Evolutionary conservation across 306 rosid genomes (phyloP).

Genomic region (Pyrus pyrifolia): DNA sequence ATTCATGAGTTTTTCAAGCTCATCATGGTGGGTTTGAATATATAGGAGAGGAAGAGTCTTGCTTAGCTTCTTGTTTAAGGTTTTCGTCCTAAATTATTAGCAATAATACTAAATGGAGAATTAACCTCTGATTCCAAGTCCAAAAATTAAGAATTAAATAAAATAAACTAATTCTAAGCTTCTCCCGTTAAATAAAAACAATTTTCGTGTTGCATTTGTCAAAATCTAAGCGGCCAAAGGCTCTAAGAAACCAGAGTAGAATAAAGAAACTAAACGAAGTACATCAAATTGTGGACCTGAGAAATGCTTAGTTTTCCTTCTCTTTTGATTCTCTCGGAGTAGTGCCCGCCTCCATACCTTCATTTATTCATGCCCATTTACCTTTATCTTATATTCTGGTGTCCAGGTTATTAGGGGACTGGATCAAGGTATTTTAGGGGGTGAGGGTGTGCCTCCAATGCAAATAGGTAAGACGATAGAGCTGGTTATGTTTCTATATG

Average conservation of each 20-base stretch:
- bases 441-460: slow-evolving; percentile 97
- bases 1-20: not conserved
- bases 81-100: not conserved
- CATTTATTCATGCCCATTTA: slow-evolving; percentile 5
- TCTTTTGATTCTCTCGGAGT: not conserved
- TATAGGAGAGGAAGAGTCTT: not conserved
- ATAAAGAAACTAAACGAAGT: not conserved
- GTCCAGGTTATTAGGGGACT: slow-evolving; percentile 66
- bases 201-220: not conserved
- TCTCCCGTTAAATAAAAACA: not conserved
- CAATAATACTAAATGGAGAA: not conserved
- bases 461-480: slow-evolving; percentile 50
- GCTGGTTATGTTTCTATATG: not conserved
- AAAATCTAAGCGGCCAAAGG: not conserved
- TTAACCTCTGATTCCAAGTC: not conserved
- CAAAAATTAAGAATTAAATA: not conserved
- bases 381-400: not conserved
- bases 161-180: not conserved
- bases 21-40: not conserved
- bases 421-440: slow-evolving; percentile 94
- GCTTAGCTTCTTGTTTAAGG: not conserved
- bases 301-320: not conserved
- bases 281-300: not conserved
- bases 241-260: not conserved
- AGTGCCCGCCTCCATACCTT: not conserved